Evolutionary conservation across 2,329 filamentous ascomycete genomes (phyloP).

Genomic region (Cercospora sesami): DNA sequence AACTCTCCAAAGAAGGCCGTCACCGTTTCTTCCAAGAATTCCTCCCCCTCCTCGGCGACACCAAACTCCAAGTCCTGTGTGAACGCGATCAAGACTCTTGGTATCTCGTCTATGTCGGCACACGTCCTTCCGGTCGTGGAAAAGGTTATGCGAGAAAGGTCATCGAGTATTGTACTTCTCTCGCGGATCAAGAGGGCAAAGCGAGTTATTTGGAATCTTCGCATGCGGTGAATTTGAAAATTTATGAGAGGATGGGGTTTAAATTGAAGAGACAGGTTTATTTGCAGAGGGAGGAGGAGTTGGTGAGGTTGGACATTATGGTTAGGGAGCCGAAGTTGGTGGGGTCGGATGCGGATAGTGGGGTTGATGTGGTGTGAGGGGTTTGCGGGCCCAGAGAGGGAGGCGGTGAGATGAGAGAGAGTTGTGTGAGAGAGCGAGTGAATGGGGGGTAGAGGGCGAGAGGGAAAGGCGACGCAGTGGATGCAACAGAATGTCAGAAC

Average conservation of each 20-base stretch:
- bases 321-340: slow-evolving; percentile 63
- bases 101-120: slow-evolving; percentile 83
- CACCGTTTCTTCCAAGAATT: slow-evolving; percentile 76
- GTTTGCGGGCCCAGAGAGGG: not conserved
- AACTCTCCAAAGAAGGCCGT: slow-evolving; percentile 70
- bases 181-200: slow-evolving; percentile 67
- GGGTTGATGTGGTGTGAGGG: slow-evolving; percentile 24
- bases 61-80: slow-evolving; percentile 69
- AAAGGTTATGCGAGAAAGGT: slow-evolving; percentile 72
- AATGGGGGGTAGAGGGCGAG: not conserved
- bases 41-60: slow-evolving; percentile 70
- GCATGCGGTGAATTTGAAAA: slow-evolving; percentile 64
- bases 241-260: slow-evolving; percentile 77
- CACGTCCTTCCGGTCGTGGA: slow-evolving; percentile 67
- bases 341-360: slow-evolving; percentile 26
- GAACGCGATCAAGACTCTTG: slow-evolving; percentile 67
- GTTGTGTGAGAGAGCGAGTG: not conserved
- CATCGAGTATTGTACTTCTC: slow-evolving; percentile 66
- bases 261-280: slow-evolving; percentile 63
- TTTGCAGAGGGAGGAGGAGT: slow-evolving; percentile 58
- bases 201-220: slow-evolving; percentile 79
- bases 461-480: slow-evolving; percentile 6
- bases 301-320: slow-evolving; percentile 76
- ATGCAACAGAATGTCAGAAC: slow-evolving; percentile 24
- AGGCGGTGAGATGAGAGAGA: not conserved